A percentile compares a stretch with the other conserved stretches of the same genome.
These are phyloP conservation scores for Nemania abortiva DNA, from an alignment of 2,329 filamentous ascomycete species.

Conservation along the genomic window DNA sequence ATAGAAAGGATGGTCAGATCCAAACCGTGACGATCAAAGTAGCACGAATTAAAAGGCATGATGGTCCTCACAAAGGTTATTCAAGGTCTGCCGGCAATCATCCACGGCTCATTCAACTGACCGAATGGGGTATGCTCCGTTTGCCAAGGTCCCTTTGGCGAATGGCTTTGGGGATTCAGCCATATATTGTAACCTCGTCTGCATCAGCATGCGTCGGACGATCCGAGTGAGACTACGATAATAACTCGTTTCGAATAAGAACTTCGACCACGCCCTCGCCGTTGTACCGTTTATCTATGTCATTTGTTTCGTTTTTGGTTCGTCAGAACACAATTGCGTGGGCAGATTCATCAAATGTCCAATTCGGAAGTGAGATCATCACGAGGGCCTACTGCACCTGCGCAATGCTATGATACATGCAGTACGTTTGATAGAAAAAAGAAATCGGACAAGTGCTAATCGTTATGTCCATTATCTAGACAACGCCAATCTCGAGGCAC, in stretches of 20 bases:
- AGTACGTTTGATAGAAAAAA: constrained; percentile 9
- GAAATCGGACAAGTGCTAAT: not conserved
- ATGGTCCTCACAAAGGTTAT: no score
- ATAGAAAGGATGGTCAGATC: not conserved
- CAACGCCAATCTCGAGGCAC: constrained; percentile 17
- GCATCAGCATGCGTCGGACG: not conserved
- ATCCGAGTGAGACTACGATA: not conserved
- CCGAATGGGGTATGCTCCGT: no score
- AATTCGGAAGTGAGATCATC: not conserved
- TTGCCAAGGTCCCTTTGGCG: not conserved
- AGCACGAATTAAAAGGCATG: no score
- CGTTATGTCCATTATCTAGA: not conserved
- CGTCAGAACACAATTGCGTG: not conserved
- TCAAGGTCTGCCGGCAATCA: no score
- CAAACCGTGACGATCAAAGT: no score
- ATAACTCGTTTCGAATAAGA: not conserved
- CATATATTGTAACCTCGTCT: constrained; percentile 10
- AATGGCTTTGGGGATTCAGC: not conserved
- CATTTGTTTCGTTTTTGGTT: not conserved
- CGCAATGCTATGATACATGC: constrained; percentile 11
- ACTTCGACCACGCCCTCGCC: no score
- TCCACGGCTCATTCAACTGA: no score
- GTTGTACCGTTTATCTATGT: no score
- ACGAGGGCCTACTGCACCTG: not conserved
- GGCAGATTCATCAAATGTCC: not conserved